phyloP scores from a whole-genome alignment of 352 stramenopile genomes.

The Globisporangium okanoganense region DNA sequence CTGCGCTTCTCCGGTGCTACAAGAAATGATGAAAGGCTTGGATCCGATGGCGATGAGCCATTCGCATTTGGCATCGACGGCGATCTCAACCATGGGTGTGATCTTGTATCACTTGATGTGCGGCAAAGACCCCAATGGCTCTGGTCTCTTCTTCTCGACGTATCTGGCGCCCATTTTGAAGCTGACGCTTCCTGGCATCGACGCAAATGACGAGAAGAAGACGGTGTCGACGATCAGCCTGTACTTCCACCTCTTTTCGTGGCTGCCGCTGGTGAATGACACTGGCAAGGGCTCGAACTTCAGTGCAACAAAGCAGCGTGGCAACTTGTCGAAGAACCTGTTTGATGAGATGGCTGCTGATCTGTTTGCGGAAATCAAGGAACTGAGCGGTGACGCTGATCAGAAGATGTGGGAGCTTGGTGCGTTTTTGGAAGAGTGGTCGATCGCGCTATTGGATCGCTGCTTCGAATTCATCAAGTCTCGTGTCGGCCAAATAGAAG shows the following conservation, averaged over 20 bases:
- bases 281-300: constrained; percentile 33
- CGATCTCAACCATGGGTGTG: constrained; percentile 62
- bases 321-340: constrained; percentile 24
- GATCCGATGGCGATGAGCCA: constrained; percentile 69
- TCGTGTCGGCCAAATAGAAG: constrained; percentile 33
- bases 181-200: constrained; percentile 65
- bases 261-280: constrained; percentile 70
- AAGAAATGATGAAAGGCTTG: constrained; percentile 70
- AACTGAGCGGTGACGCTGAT: constrained; percentile 31
- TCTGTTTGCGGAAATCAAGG: constrained; percentile 35
- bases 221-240: constrained; percentile 56
- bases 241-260: constrained; percentile 68
- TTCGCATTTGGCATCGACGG: constrained; percentile 62
- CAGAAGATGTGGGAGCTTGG: constrained; percentile 58
- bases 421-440: constrained; percentile 61
- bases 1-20: constrained; percentile 40
- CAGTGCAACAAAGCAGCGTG: constrained; percentile 31
- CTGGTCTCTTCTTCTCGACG: constrained; percentile 47
- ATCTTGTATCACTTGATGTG: constrained; percentile 64
- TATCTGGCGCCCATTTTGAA: constrained; percentile 57
- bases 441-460: constrained; percentile 52
- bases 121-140: constrained; percentile 38
- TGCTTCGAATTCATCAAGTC: constrained; percentile 66
- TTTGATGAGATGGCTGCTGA: constrained; percentile 43
- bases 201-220: constrained; percentile 78